These are phyloP conservation scores for Centrapalus pauciflorus DNA, from an alignment of 129 eudicot species.

Conservation along the genomic window DNA sequence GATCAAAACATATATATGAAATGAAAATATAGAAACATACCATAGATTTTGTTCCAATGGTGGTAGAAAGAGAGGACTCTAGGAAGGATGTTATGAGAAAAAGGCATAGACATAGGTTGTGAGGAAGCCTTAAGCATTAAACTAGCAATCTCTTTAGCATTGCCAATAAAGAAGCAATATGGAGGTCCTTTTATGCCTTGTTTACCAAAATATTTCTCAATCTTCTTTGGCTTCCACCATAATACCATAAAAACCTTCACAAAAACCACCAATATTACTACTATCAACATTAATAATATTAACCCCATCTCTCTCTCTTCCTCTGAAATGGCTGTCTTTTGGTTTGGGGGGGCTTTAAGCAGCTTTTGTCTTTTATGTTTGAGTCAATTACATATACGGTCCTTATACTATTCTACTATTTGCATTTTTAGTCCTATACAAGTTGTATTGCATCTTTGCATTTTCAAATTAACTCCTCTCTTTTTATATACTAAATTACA, in stretches of 20 bases:
- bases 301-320: conserved; percentile 11
- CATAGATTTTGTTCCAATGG: conserved; percentile 95
- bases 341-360: conserved; percentile 28
- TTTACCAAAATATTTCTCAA: conserved; percentile 69
- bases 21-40: conserved; percentile 26
- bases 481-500: neutral
- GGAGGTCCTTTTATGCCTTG: conserved; percentile 96
- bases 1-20: too few species aligned
- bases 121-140: conserved; percentile 84
- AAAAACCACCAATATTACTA: conserved; percentile 19
- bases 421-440: conserved; percentile 15
- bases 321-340: conserved; percentile 26
- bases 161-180: conserved; percentile 79
- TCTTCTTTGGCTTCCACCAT: conserved; percentile 90
- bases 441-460: too few species aligned
- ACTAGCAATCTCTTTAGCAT: conserved; percentile 78
- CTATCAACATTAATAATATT: conserved; percentile 12
- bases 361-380: conserved; percentile 23
- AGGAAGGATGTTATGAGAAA: conserved; percentile 87
- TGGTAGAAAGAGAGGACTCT: conserved; percentile 97
- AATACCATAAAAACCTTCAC: conserved; percentile 40
- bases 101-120: conserved; percentile 68
- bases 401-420: conserved; percentile 6
- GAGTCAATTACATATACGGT: neutral
- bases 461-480: too few species aligned